These are phyloP conservation scores for Nelumbo lutea DNA, from an alignment of 164 flowering plant species.

Conservation along the genomic window DNA sequence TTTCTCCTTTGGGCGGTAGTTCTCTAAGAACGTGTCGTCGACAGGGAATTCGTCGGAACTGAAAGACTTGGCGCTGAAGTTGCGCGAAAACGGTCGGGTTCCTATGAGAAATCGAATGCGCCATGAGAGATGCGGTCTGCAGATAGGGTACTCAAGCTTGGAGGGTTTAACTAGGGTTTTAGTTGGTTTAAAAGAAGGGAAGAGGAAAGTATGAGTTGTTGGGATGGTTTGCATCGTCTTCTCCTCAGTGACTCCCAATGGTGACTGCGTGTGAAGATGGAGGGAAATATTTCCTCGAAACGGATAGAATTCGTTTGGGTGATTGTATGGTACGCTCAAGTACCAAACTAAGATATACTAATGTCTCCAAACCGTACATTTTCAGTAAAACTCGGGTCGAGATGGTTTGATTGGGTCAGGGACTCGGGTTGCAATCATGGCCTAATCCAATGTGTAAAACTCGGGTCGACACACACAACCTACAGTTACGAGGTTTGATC, in stretches of 20 bases:
- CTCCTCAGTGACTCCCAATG: not conserved
- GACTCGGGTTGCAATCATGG: too few species aligned
- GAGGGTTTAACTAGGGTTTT: conserved; percentile 27
- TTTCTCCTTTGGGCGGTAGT: conserved; percentile 46
- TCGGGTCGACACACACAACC: too few species aligned
- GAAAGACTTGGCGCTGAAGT: conserved; percentile 25
- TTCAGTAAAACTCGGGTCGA: too few species aligned
- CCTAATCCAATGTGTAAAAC: too few species aligned
- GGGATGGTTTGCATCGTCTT: conserved; percentile 13
- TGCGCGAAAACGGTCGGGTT: conserved; percentile 8
- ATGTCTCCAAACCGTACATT: too few species aligned
- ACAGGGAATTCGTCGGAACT: conserved; percentile 77
- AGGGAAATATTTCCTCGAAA: conserved; percentile 11
- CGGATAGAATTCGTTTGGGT: not conserved
- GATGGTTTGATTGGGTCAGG: too few species aligned
- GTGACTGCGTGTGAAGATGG: not conserved
- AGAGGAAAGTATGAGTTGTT: conserved; percentile 9
- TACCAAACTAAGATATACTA: not conserved
- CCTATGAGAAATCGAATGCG: conserved; percentile 7
- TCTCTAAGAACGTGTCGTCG: conserved; percentile 63
- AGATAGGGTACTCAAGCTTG: conserved; percentile 11
- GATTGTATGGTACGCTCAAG: not conserved
- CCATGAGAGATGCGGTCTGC: conserved; percentile 10
- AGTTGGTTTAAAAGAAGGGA: conserved; percentile 16
- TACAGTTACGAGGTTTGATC: too few species aligned